Evolutionary conservation across 2,329 filamentous ascomycete species (phyloP), one percentile per base, ranked within the genome.

Genomic region (Colletotrichum sp.): DNA sequence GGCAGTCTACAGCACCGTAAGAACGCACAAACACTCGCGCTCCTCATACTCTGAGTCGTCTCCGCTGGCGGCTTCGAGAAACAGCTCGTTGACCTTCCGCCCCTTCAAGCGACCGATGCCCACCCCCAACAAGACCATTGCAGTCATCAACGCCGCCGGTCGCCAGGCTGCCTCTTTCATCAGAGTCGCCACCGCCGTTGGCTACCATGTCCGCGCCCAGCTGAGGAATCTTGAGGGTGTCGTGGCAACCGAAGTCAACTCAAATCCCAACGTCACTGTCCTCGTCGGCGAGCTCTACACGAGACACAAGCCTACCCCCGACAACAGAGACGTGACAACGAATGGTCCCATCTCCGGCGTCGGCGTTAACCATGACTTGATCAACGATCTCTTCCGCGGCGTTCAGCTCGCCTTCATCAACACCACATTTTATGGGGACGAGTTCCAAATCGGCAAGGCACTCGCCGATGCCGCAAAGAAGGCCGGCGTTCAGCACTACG

Each of bases 151-250:
- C 86, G 95, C 95, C 82, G 96, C 95, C 82, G 97, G 97, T 81
- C 94, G 97, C 79, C 97, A 99, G 88, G 95, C 96, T 77, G 96
- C 96, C 72, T 98, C 96, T 73, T 92, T 99, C 80, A 97, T 98
- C 79, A 94, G 97, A 78, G 95, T 98, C 81, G 96, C 96, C 72
- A 95, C 95, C 58, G 97, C 97, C 74, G 93, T 98, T 70, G 97
- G 97, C 77, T 98, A 97, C 87, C 92, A 93, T 82, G 96, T 99
- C 71, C 94, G 95, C 80, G 97, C 96, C 34, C 97, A 98, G 86
- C 89, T 98, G 83, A 92, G 95, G 80, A 96, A 95, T 79, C 90
- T 94, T 76, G 94, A 97, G 80, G 95, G 95, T 69, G 90, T 98
- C 64, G 95, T 98, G 71, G 95, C 96, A 51, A 92, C 94, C 73